Evolutionary conservation across 495 filamentous ascomycete genomes (phyloP).

Genomic region (Copromyces sp.): DNA sequence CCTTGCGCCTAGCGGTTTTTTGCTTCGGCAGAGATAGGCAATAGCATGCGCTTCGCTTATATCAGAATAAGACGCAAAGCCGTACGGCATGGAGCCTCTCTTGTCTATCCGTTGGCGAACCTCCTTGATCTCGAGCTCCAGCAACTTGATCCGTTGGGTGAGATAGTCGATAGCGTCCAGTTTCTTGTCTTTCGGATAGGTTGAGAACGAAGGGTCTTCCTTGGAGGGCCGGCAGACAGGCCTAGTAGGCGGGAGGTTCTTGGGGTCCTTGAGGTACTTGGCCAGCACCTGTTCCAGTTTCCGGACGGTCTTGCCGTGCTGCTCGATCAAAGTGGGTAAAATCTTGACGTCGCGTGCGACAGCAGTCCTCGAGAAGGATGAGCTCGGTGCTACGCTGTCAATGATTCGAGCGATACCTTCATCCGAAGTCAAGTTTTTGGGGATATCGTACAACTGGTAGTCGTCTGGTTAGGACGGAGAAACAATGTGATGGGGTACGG

Average conservation of each 20-base stretch:
- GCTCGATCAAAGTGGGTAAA: slow-evolving; percentile 69
- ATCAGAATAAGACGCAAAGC: slow-evolving; percentile 85
- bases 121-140: slow-evolving; percentile 78
- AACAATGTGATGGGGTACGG: background rate
- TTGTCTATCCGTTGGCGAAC: slow-evolving; percentile 73
- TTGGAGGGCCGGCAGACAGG: slow-evolving; percentile 72
- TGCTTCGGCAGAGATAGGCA: slow-evolving; percentile 68
- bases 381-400: slow-evolving; percentile 62
- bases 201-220: slow-evolving; percentile 48
- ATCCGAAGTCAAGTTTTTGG: slow-evolving; percentile 59
- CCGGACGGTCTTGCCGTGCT: slow-evolving; percentile 73
- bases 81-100: slow-evolving; percentile 78
- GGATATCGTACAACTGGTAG: slow-evolving; percentile 70
- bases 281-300: slow-evolving; percentile 74
- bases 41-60: slow-evolving; percentile 83
- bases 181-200: slow-evolving; percentile 55
- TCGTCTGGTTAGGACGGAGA: slow-evolving; percentile 11
- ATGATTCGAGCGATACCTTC: slow-evolving; percentile 77
- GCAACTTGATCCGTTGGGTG: slow-evolving; percentile 67
- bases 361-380: slow-evolving; percentile 64
- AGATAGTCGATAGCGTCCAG: slow-evolving; percentile 93
- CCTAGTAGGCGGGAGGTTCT: slow-evolving; percentile 66
- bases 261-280: slow-evolving; percentile 81
- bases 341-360: slow-evolving; percentile 89
- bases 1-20: slow-evolving; percentile 69